phyloP scores from a whole-genome alignment of 2,329 filamentous ascomycete species.

The Graphilbum sp. region DNA sequence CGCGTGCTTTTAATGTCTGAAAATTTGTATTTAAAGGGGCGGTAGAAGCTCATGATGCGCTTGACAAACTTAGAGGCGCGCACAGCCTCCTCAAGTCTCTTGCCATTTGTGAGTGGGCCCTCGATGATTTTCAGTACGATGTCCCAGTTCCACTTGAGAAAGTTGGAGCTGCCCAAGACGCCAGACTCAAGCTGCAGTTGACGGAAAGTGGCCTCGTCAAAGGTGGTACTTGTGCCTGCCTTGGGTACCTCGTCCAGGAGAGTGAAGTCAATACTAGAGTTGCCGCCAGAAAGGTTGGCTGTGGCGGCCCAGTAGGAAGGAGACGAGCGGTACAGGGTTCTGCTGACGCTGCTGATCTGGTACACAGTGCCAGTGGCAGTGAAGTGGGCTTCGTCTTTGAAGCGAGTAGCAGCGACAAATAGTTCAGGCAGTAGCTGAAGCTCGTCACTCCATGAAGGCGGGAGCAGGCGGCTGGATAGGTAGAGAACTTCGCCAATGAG shows the following conservation, averaged over 20 bases:
- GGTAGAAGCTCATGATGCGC: constrained; percentile 82
- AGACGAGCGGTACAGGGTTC: constrained; percentile 71
- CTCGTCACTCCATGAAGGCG: constrained; percentile 63
- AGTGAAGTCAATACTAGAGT: constrained; percentile 28
- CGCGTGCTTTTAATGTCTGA: constrained; percentile 80
- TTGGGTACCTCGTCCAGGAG: constrained; percentile 36
- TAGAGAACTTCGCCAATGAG: constrained; percentile 85
- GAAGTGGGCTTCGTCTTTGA: constrained; percentile 56
- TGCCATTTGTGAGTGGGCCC: constrained; percentile 78
- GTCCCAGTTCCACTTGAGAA: constrained; percentile 95
- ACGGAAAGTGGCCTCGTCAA: constrained; percentile 46
- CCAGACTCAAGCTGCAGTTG: constrained; percentile 60
- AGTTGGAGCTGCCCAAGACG: constrained; percentile 79
- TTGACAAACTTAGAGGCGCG: constrained; percentile 95
- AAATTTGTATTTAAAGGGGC: constrained; percentile 93
- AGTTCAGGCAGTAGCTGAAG: constrained; percentile 80
- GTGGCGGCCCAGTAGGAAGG: constrained; percentile 25
- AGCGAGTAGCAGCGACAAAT: constrained; percentile 59
- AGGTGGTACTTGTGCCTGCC: constrained; percentile 27
- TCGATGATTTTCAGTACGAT: constrained; percentile 81
- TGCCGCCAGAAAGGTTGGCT: constrained; percentile 10
- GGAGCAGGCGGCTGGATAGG: constrained; percentile 71
- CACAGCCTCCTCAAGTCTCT: constrained; percentile 83
- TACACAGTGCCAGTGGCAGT: constrained; percentile 83
- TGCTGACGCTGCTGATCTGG: constrained; percentile 93